Evolutionary conservation across 1,284 basidiomycete genomes (phyloP).

Genomic region (Gomphus sp.): DNA sequence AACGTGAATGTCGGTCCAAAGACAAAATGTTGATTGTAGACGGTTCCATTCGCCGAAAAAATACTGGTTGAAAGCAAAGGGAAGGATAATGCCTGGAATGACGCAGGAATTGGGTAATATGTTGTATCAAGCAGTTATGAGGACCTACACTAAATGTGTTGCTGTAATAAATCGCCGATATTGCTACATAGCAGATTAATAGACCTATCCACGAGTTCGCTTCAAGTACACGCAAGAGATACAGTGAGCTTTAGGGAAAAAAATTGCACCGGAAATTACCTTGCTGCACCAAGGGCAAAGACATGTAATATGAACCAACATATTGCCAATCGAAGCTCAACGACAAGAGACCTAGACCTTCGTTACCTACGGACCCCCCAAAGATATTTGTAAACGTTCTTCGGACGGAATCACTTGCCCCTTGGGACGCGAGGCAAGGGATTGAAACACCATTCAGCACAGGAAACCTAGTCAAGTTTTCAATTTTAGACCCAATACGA

Average conservation of each 20-base stretch:
- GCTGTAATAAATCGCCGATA: constrained; percentile 51
- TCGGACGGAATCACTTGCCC: constrained; percentile 29
- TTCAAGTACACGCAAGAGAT: constrained; percentile 15
- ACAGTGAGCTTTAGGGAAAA: constrained; percentile 6
- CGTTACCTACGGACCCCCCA: constrained; percentile 52
- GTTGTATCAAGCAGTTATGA: not conserved
- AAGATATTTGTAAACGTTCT: constrained; percentile 55
- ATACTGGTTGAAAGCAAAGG: constrained; percentile 59
- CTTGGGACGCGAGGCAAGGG: constrained; percentile 47
- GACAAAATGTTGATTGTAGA: constrained; percentile 46
- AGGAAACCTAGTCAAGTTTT: constrained; percentile 29
- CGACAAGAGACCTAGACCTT: constrained; percentile 50
- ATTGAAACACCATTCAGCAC: constrained; percentile 47
- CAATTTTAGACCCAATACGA: not conserved
- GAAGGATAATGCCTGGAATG: constrained; percentile 36
- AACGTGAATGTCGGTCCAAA: constrained; percentile 42
- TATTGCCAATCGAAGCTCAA: constrained; percentile 57
- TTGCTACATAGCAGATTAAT: constrained; percentile 41
- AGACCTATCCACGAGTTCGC: constrained; percentile 52
- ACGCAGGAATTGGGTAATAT: not conserved
- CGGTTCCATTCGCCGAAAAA: constrained; percentile 45
- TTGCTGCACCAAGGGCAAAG: constrained; percentile 41
- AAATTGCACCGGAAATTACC: constrained; percentile 20
- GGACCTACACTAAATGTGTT: constrained; percentile 47
- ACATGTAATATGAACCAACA: constrained; percentile 43